Percentiles rank a stretch among this genome's conserved stretches.
Conservation (phyloP, 306 rosid species). For the Rubus parviflorus region DNA sequence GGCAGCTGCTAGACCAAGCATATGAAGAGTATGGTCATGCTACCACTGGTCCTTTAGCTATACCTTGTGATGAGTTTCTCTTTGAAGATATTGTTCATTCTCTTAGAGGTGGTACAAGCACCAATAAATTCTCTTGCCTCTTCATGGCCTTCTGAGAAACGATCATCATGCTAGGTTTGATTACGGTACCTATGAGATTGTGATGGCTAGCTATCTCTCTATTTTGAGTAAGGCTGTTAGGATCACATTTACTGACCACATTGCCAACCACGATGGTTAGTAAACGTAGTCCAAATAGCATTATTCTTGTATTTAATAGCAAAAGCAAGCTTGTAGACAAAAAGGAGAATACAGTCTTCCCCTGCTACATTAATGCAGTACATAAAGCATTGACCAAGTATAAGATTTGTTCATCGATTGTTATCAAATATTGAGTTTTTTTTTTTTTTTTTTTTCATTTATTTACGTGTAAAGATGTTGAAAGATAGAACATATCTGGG, state of each 20-base stretch:
- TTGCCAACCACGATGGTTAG: too few relatives aligned
- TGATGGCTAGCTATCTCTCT: not conserved
- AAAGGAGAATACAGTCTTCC: too few relatives aligned
- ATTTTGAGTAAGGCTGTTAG: not conserved
- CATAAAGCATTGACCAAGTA: too few relatives aligned
- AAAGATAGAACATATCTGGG: too few relatives aligned
- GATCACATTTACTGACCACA: not conserved
- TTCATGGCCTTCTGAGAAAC: constrained; percentile 35
- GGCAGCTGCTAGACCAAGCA: constrained; percentile 43
- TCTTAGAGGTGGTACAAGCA: constrained; percentile 25
- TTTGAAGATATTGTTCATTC: constrained; percentile 46
- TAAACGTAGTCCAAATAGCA: not conserved
- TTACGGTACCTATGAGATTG: too few relatives aligned
- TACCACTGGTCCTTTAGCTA: constrained; percentile 42
- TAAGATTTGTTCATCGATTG: too few relatives aligned
- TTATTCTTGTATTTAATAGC: too few relatives aligned
- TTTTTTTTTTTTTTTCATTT: too few relatives aligned
- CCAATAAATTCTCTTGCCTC: constrained; percentile 30
- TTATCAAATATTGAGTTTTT: too few relatives aligned
- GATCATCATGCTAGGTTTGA: constrained; percentile 14
- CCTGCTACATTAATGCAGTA: too few relatives aligned
- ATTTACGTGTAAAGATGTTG: too few relatives aligned
- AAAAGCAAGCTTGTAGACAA: too few relatives aligned
- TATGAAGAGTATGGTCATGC: constrained; percentile 44
- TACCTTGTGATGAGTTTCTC: constrained; percentile 49